A percentile compares a stretch with the other conserved stretches of the same genome.
Conservation (phyloP, 2,329 filamentous ascomycete genomes). For the Colletotrichum liriopes region DNA sequence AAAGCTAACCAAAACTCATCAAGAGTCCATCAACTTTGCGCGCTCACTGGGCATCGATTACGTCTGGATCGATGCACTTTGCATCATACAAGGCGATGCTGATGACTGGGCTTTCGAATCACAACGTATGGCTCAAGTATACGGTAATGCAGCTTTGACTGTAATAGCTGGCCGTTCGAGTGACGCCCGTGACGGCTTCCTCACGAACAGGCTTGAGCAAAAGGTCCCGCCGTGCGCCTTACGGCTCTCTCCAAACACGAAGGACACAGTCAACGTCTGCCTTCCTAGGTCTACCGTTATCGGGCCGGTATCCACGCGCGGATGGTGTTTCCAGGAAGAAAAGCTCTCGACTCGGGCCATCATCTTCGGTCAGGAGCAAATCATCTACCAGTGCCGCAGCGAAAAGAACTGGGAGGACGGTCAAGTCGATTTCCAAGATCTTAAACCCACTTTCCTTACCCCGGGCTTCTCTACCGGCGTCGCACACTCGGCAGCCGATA, state of each 20-base stretch:
- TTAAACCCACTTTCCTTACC: neutral
- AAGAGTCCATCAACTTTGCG: conserved; percentile 14
- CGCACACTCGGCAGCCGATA: neutral
- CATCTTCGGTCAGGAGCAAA: conserved; percentile 13
- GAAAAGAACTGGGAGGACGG: conserved; percentile 20
- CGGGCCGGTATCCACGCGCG: conserved; percentile 26
- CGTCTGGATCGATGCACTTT: conserved; percentile 34
- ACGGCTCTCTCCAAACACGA: neutral
- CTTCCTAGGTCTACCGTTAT: neutral
- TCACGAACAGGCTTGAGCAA: neutral
- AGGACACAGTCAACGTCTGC: conserved; percentile 5
- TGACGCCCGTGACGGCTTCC: conserved; percentile 21
- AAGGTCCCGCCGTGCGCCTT: neutral
- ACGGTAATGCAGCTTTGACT: conserved; percentile 40
- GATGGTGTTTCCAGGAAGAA: conserved; percentile 34
- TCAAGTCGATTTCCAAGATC: neutral
- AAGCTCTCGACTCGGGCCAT: conserved; percentile 16
- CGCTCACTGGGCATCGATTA: conserved; percentile 17
- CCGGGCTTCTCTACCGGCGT: conserved; percentile 3
- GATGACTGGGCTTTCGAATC: conserved; percentile 41
- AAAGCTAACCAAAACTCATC: conserved; percentile 13
- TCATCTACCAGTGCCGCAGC: conserved; percentile 4
- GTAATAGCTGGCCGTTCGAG: conserved; percentile 24
- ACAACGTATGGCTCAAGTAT: conserved; percentile 38
- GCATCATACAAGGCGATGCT: conserved; percentile 41